phyloP scores from a whole-genome alignment of 2,329 filamentous ascomycete genomes.

The Bipolaris sorokiniana region DNA sequence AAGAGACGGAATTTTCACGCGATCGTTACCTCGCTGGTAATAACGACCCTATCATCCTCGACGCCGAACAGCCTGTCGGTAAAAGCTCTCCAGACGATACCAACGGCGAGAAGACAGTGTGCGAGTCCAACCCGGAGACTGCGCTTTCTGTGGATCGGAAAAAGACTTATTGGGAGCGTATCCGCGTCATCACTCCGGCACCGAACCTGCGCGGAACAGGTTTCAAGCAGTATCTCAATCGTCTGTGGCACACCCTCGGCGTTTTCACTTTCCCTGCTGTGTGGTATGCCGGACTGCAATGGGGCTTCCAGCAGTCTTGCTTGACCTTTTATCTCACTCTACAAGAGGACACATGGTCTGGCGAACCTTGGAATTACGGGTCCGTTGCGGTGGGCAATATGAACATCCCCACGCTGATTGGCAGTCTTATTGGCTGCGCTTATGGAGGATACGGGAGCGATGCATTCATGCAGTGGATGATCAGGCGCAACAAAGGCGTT shows the following conservation, averaged over 20 bases:
- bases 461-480: conserved; percentile 2
- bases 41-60: not conserved
- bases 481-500: conserved; percentile 3
- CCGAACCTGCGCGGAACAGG: conserved; percentile 2
- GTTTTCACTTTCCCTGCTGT: conserved; percentile 4
- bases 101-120: not conserved
- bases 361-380: not conserved
- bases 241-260: not conserved
- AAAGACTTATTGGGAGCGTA: conserved; percentile 2
- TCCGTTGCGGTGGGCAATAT: conserved; percentile 1
- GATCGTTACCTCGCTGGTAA: not conserved
- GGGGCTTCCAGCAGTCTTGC: conserved; percentile 3
- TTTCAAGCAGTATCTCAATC: conserved; percentile 1
- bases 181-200: not conserved
- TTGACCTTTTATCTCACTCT: conserved; percentile 3
- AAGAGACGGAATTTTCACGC: conserved; percentile 1
- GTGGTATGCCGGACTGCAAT: conserved; percentile 3
- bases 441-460: conserved; percentile 3
- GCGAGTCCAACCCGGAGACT: not conserved
- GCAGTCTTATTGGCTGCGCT: conserved; percentile 1
- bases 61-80: not conserved
- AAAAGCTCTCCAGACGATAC: not conserved
- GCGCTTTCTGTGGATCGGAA: not conserved
- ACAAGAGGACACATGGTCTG: not conserved
- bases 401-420: conserved; percentile 3